Percentiles rank a stretch among this genome's conserved stretches.
phyloP scores from a whole-genome alignment of 2,329 filamentous ascomycete genomes.

The Thermoascus crustaceus region DNA sequence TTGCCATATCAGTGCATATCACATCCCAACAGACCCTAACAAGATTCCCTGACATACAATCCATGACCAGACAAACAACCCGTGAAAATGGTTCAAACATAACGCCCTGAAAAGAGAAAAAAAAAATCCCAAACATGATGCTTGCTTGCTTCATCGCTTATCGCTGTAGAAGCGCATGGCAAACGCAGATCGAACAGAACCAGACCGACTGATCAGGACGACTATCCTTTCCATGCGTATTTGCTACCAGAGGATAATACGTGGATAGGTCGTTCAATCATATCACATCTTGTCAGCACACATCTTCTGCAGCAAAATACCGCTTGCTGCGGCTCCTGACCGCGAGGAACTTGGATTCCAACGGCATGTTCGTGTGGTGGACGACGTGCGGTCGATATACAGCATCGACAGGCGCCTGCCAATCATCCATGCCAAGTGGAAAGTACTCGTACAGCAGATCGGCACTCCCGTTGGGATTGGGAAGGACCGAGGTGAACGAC shows the following conservation, averaged over 20 bases:
- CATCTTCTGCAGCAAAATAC: slow-evolving; percentile 60
- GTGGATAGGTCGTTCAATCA: background rate
- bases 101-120: too few species aligned
- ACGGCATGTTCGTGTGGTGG: slow-evolving; percentile 68
- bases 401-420: slow-evolving; percentile 81
- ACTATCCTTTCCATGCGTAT: background rate
- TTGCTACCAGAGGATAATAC: background rate
- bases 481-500: slow-evolving; percentile 49
- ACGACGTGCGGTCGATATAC: slow-evolving; percentile 89
- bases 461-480: slow-evolving; percentile 54
- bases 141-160: background rate
- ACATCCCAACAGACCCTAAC: too few species aligned
- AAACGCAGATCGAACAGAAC: slow-evolving; percentile 1
- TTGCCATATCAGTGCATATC: too few species aligned
- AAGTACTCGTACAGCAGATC: slow-evolving; percentile 94
- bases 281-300: slow-evolving; percentile 21
- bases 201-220: background rate
- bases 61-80: too few species aligned
- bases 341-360: slow-evolving; percentile 62
- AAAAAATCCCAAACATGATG: too few species aligned
- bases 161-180: background rate
- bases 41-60: too few species aligned
- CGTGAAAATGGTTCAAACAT: too few species aligned
- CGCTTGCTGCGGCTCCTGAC: slow-evolving; percentile 59
- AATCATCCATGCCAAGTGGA: slow-evolving; percentile 81